Conservation (phyloP, 805 yeast species). For the Metschnikowia santaceciliae region DNA sequence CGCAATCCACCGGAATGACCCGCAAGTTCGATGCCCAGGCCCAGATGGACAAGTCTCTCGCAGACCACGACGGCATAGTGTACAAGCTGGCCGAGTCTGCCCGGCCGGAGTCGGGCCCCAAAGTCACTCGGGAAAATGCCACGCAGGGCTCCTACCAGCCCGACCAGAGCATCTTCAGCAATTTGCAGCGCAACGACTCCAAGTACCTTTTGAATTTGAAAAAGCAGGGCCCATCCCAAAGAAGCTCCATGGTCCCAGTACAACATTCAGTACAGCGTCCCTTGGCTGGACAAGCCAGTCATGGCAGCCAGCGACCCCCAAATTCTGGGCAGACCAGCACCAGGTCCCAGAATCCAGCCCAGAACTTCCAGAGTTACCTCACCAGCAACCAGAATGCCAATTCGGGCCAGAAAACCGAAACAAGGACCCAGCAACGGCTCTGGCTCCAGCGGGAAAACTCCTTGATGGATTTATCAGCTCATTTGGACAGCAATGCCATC, state of each 20-base stretch:
- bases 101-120: constrained; percentile 24
- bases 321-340: neutral
- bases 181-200: constrained; percentile 37
- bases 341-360: neutral
- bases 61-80: constrained; percentile 6
- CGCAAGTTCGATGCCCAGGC: constrained; percentile 24
- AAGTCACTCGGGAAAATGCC: constrained; percentile 29
- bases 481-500: constrained; percentile 26
- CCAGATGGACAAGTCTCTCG: constrained; percentile 4
- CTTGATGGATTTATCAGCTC: constrained; percentile 49
- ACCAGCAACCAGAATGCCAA: constrained; percentile 4
- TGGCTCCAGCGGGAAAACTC: constrained; percentile 83
- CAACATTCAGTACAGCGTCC: neutral
- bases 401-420: constrained; percentile 32
- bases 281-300: constrained; percentile 1
- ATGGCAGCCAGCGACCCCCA: neutral
- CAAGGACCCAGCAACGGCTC: constrained; percentile 77
- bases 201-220: constrained; percentile 28
- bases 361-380: constrained; percentile 37
- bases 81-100: constrained; percentile 1
- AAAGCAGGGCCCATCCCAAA: constrained; percentile 12
- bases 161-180: constrained; percentile 38
- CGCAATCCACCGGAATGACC: constrained; percentile 42
- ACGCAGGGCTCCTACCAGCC: constrained; percentile 40
- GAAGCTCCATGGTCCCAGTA: neutral